Conservation (phyloP, 306 rosid genomes). For the Trifolium pratense region DNA sequence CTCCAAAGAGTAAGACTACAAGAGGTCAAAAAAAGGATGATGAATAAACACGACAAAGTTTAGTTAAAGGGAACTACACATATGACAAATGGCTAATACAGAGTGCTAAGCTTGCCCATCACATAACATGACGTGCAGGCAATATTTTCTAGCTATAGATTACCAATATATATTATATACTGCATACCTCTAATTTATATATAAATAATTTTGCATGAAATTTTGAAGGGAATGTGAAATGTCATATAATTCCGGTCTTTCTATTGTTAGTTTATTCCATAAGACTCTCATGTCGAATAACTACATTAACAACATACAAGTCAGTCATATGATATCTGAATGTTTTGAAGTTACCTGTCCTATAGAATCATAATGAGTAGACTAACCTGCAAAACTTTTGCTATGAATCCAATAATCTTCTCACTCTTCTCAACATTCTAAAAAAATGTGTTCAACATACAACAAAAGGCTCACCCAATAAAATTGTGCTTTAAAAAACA, state of each 20-base stretch:
- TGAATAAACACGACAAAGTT: conserved; percentile 18
- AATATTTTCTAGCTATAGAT: conserved; percentile 9
- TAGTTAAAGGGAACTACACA: not conserved
- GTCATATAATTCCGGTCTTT: conserved; percentile 17
- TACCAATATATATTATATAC: not conserved
- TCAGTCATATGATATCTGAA: conserved; percentile 23
- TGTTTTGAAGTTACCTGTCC: conserved; percentile 27
- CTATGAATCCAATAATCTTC: conserved; percentile 45
- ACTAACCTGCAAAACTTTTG: conserved; percentile 42
- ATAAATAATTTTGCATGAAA: conserved; percentile 21
- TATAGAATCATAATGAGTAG: conserved; percentile 35
- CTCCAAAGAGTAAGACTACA: conserved; percentile 9
- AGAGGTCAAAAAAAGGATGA: conserved; percentile 25
- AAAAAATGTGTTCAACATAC: conserved; percentile 32
- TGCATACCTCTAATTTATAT: conserved; percentile 1
- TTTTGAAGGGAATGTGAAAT: conserved; percentile 20
- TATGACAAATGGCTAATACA: conserved; percentile 4
- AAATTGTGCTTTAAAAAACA: conserved; percentile 31
- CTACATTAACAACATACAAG: conserved; percentile 35
- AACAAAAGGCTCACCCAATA: conserved; percentile 40
- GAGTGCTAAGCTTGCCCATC: conserved; percentile 8
- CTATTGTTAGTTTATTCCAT: conserved; percentile 21
- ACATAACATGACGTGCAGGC: conserved; percentile 16
- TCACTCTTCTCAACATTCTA: conserved; percentile 43
- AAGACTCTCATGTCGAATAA: conserved; percentile 24